phyloP scores from a whole-genome alignment of 176 grass and related monocot genomes.

The Microstegium vimineum region DNA sequence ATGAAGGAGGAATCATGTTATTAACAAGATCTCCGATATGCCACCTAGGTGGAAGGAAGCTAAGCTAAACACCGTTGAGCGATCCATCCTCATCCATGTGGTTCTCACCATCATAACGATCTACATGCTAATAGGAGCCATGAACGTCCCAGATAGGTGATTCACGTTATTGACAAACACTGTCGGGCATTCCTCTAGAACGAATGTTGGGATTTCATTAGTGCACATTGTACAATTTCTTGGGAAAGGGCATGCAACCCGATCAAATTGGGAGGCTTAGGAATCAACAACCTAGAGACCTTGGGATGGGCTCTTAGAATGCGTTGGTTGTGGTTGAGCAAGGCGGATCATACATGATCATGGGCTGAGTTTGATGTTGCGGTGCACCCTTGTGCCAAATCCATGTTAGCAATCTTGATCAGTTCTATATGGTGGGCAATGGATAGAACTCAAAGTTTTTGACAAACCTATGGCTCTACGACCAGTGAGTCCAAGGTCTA shows the following conservation, averaged over 20 bases:
- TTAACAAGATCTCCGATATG: neutral
- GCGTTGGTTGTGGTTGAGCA: neutral
- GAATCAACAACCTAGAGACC: neutral
- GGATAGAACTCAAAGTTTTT: neutral
- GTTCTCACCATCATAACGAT: rapidly evolving
- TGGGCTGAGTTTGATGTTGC: neutral
- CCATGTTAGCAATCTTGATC: neutral
- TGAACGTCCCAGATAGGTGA: neutral
- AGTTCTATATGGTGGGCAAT: neutral
- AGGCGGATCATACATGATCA: no score
- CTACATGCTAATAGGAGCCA: neutral
- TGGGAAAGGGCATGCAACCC: neutral
- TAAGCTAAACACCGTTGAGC: neutral
- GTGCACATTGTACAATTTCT: no score
- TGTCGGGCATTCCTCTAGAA: neutral
- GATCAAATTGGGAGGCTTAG: neutral
- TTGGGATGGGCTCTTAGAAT: neutral
- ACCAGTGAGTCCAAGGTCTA: neutral
- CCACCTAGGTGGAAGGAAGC: neutral
- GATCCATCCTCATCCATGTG: neutral
- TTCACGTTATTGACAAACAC: neutral
- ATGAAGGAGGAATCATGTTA: neutral
- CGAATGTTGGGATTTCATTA: neutral
- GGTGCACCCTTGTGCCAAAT: neutral
- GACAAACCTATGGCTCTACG: neutral